Evolutionary conservation across 768 basidiomycete species (phyloP).

Genomic region (Amanita muscaria): DNA sequence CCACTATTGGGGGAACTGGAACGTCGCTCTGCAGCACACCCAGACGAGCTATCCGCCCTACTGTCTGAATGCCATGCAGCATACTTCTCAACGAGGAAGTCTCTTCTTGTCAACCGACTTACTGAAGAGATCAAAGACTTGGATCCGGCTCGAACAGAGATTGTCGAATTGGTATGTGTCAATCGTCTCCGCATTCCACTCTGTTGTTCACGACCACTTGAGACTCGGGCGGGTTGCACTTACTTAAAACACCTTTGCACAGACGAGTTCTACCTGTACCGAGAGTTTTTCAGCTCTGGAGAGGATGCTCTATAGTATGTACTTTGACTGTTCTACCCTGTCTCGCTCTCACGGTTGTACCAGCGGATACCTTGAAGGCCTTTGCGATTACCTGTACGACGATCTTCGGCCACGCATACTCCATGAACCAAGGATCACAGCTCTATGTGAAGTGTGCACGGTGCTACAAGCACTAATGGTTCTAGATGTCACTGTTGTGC

Average conservation of each 20-base stretch:
- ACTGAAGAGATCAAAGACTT: slow-evolving; percentile 76
- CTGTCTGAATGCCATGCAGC: slow-evolving; percentile 82
- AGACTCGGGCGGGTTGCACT: slow-evolving; percentile 89
- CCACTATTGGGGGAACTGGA: slow-evolving; percentile 85
- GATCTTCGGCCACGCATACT: slow-evolving; percentile 92
- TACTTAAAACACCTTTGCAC: slow-evolving; percentile 88
- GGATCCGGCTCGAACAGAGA: slow-evolving; percentile 68
- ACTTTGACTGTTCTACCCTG: not conserved
- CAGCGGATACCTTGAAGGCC: slow-evolving; percentile 81
- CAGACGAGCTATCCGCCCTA: slow-evolving; percentile 76
- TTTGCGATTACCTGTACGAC: slow-evolving; percentile 93
- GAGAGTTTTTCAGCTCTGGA: slow-evolving; percentile 81
- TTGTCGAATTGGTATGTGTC: slow-evolving; percentile 72
- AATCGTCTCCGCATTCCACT: not conserved
- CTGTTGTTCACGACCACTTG: not conserved
- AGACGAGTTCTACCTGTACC: slow-evolving; percentile 82
- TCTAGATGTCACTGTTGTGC: slow-evolving; percentile 51
- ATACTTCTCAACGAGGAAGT: slow-evolving; percentile 69
- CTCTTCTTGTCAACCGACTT: slow-evolving; percentile 64
- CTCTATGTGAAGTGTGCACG: slow-evolving; percentile 91
- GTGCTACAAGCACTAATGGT: slow-evolving; percentile 96
- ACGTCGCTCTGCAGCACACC: slow-evolving; percentile 61
- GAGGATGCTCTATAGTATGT: slow-evolving; percentile 51
- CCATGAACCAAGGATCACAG: slow-evolving; percentile 81
- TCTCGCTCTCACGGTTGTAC: not conserved